Evolutionary conservation across 2,329 filamentous ascomycete genomes (phyloP), one percentile per base, ranked within the genome.

Genomic region (Endothia cerciana): DNA sequence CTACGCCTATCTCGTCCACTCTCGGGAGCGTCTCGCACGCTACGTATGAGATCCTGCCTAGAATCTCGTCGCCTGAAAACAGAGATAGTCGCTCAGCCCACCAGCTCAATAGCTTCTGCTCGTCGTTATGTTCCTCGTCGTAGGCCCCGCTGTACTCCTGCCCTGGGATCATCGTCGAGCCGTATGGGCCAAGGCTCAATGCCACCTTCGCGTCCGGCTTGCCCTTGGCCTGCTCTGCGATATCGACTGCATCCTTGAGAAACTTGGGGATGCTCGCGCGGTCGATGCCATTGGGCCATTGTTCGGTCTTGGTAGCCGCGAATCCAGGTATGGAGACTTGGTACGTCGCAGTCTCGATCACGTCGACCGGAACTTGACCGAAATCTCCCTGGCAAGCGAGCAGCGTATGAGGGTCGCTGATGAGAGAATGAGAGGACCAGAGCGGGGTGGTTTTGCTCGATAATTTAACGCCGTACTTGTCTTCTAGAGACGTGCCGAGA

Each of bases 331-430:
- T 74, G 0, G 85, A 89, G 1, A 85, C 78, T 73, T 91, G 89
- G 73, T 91, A 91, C 0, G 89, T 91, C 8, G 88, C 88, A 11
- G 87, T 91, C 57, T 89, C 80, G 25, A 91, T 75, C 36, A 91
- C 79, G 72, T 91, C 87, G 64, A 85, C 84, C 43, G 86, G 87
- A 1, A 85, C 82, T 8, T 72, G 67, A 62, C 78, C 80, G 73
- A 90, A 90, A 69, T 84, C 83, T 62, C 73, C 72, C 72, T 90
- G 88, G 73, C 85, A 88, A 38, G 77, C 76, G 65, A 80, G 75
- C 10, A 90, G 81, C 0, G 82, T 86, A 8, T 77, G 70, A 2
- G 79, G 81, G 69, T 83, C 79, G 43, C 82, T 78, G 62, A 90
- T 72, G n/a, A 91, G 81, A 6, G 90, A 80, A 71, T 91, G 84